phyloP scores from a whole-genome alignment of 2,329 filamentous ascomycete genomes.

The Aspergillus neoniger region DNA sequence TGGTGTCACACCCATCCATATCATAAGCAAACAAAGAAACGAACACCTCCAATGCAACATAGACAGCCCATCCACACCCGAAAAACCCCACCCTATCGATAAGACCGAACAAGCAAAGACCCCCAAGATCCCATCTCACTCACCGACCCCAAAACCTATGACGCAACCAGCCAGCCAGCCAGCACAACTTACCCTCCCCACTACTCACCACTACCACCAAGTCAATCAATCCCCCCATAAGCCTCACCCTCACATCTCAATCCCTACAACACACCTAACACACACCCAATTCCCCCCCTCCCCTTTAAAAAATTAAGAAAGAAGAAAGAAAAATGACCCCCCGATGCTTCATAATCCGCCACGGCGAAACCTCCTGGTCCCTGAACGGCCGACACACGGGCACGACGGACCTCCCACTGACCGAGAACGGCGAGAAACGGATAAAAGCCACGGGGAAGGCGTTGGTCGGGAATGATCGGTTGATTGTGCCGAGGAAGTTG shows the following conservation, averaged over 20 bases:
- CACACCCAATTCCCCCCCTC: background rate
- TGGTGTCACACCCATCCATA: no score
- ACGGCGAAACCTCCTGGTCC: constrained; percentile 96
- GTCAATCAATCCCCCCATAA: no score
- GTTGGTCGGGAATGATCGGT: constrained; percentile 77
- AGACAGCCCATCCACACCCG: background rate
- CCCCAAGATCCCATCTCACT: background rate
- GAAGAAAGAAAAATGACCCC: constrained; percentile 54
- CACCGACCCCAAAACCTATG: background rate
- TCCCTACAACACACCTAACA: background rate
- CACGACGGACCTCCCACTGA: constrained; percentile 81
- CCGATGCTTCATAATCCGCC: constrained; percentile 78
- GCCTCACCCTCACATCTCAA: background rate
- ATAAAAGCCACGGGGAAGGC: constrained; percentile 77
- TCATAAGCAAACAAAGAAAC: no score
- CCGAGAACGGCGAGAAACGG: constrained; percentile 75
- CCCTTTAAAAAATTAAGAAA: background rate
- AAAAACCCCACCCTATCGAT: background rate
- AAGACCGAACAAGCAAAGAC: background rate
- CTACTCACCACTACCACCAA: background rate
- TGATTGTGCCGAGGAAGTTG: constrained; percentile 80
- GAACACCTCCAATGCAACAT: no score
- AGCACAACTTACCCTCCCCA: background rate
- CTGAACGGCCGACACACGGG: constrained; percentile 84
- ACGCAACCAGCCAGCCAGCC: background rate